Base-by-base conservation (phyloP, 2,329 filamentous ascomycete species). In the Clarireedia paspali region DNA sequence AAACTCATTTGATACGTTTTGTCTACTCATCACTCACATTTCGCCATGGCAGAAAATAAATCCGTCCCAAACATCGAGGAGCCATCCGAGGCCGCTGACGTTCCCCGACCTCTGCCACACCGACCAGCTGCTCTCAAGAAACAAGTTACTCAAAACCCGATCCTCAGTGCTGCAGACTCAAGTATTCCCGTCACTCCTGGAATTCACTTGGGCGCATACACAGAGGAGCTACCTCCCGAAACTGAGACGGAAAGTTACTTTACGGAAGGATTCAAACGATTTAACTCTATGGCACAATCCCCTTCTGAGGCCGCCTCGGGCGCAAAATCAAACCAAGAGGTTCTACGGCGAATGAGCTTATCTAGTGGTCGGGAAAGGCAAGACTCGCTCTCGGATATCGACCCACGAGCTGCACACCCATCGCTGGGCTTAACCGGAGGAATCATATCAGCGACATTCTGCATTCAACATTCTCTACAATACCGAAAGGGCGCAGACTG, bases 391-490 rank as follows among this genome's bases (percentile, higher is more conserved):
- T 72, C 75, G 26, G 79, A 84, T 52, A 76, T 83, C 59, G 68
- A 70, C 62, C 68, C 68, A n/a, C 75, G 77, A 63, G 73, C 76
- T 55, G 76, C 75, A 55, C 78, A 82, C 62, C 82, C 82, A 7
- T 76, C 81, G 58, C 69, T 85, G 46, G 72, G 74, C 30, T 72
- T 86, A 50, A 84, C 76, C 60, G 83, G 83, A n/a, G 84, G 82
- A 68, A 78, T 85, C 63, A 84, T 86, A 62, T 85, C 83, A 2
- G 82, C 79, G 20, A 84, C 82, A 17, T 85, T 85, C 63, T 84
- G 79, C 59, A 79, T 83, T 59, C 82, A 83, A 26, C 76, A 85
- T 64, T 74, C 79, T 30, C 68, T 85, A 56, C 77, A 77, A 58
- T 84, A 84, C 64, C 76, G 74, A 62, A 80, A 79, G 63, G 77